A percentile compares a stretch with the other conserved stretches of the same genome.
Conservation (phyloP, 768 basidiomycete species). For the Tricholoma sp. region DNA sequence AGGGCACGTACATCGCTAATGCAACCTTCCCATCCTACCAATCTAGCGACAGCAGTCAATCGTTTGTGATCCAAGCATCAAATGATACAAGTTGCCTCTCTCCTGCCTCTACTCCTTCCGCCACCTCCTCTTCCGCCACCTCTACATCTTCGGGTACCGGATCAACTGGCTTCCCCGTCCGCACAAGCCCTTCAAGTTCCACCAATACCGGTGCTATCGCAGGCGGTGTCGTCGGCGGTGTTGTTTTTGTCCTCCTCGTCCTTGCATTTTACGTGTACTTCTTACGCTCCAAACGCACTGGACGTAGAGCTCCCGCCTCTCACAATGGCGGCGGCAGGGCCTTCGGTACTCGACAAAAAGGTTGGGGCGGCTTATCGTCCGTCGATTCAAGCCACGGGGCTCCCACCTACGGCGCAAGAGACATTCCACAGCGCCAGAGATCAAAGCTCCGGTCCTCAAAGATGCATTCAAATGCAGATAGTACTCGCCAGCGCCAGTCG, state of each 20-base stretch:
- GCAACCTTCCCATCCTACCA: constrained; percentile 20
- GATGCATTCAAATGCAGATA: background rate
- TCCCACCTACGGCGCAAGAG: background rate
- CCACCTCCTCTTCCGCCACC: constrained; percentile 10
- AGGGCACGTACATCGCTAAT: constrained; percentile 43
- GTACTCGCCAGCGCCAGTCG: constrained; percentile 1
- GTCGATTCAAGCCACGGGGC: constrained; percentile 9
- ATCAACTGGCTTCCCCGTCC: constrained; percentile 9
- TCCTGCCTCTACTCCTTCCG: constrained; percentile 9
- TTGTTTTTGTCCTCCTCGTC: constrained; percentile 29
- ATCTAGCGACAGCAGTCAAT: constrained; percentile 10
- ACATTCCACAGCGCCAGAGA: background rate
- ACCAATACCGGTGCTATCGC: constrained; percentile 40
- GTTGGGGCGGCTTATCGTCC: constrained; percentile 18
- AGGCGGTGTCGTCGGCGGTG: constrained; percentile 48
- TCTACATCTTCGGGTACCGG: constrained; percentile 12
- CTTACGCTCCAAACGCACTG: constrained; percentile 1
- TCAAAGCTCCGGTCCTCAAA: constrained; percentile 3
- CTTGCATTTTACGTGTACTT: constrained; percentile 25
- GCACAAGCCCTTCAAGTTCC: constrained; percentile 12
- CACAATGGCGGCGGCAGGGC: background rate
- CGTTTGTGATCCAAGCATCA: constrained; percentile 28
- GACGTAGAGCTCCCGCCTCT: background rate
- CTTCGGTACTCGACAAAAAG: background rate
- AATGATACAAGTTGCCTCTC: constrained; percentile 30